Percentiles rank a stretch among this genome's conserved stretches.
Conservation (phyloP, 202 grass and related monocot species). For the Cymbopogon flexuosus region DNA sequence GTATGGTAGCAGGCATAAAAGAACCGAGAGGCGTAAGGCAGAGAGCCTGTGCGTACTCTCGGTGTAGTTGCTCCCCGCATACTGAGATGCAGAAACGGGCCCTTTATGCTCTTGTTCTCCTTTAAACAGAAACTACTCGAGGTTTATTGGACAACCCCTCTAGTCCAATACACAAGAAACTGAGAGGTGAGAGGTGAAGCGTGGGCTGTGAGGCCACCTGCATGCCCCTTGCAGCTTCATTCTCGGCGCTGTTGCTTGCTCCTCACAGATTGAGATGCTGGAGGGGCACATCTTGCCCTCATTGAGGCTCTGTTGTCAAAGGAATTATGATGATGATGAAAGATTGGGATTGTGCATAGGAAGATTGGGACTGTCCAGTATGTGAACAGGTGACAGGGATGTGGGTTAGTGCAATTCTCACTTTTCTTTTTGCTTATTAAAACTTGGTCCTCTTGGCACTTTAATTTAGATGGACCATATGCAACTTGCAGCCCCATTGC, state of each 20-base stretch:
- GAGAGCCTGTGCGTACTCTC: constrained; percentile 36
- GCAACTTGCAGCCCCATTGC: constrained; percentile 9
- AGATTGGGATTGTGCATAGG: background rate
- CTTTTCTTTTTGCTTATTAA: background rate
- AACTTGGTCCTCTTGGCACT: background rate
- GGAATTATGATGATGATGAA: background rate
- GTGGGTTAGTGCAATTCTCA: constrained; percentile 13
- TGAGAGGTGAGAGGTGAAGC: constrained; percentile 4
- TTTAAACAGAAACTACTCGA: background rate
- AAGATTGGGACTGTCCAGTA: background rate
- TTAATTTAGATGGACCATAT: background rate
- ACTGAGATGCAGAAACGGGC: constrained; percentile 20
- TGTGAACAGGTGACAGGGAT: background rate
- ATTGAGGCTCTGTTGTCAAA: background rate
- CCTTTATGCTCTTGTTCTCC: background rate
- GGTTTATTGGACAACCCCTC: background rate
- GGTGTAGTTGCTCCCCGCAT: constrained; percentile 32
- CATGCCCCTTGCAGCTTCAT: background rate
- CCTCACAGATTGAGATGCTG: constrained; percentile 12
- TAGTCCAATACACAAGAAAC: background rate
- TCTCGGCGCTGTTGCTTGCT: background rate
- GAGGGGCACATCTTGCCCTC: background rate
- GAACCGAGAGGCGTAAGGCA: constrained; percentile 29
- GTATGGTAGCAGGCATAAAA: constrained; percentile 72
- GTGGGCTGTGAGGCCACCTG: background rate